These are phyloP conservation scores for Hysterangium stoloniferum DNA, from an alignment of 768 basidiomycete species.

Conservation along the genomic window DNA sequence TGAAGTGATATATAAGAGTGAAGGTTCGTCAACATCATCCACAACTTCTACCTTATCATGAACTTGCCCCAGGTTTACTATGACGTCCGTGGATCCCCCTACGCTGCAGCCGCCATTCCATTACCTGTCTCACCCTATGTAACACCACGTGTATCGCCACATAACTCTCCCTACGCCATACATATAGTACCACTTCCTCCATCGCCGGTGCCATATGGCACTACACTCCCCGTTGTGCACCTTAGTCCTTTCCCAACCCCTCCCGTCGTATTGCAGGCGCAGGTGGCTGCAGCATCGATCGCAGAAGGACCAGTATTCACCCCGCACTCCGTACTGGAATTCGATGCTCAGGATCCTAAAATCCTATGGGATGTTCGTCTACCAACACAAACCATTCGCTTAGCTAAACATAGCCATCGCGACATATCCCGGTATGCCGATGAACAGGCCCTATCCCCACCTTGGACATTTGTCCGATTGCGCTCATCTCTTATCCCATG, in stretches of 20 bases:
- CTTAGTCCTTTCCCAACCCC: neutral
- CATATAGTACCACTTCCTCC: neutral
- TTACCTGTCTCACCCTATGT: neutral
- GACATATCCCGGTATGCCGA: neutral
- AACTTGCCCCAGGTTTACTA: too few species aligned
- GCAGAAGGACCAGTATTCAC: neutral
- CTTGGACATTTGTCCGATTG: neutral
- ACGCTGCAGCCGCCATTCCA: neutral
- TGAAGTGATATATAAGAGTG: too few species aligned
- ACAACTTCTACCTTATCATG: too few species aligned
- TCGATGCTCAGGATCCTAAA: neutral
- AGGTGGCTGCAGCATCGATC: neutral
- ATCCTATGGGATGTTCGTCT: neutral
- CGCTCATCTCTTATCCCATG: neutral
- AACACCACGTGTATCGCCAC: neutral
- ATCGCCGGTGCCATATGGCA: neutral
- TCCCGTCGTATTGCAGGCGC: too few species aligned
- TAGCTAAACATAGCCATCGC: neutral
- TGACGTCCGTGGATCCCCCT: neutral
- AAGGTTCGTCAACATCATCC: too few species aligned
- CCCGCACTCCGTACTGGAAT: neutral
- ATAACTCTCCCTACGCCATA: neutral
- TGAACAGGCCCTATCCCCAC: neutral
- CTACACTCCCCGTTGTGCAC: too few species aligned
- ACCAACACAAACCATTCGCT: neutral